Evolutionary conservation across 495 filamentous ascomycete species (phyloP), one percentile per base, ranked within the genome.

Genomic region (Mytilinidion resinicola): DNA sequence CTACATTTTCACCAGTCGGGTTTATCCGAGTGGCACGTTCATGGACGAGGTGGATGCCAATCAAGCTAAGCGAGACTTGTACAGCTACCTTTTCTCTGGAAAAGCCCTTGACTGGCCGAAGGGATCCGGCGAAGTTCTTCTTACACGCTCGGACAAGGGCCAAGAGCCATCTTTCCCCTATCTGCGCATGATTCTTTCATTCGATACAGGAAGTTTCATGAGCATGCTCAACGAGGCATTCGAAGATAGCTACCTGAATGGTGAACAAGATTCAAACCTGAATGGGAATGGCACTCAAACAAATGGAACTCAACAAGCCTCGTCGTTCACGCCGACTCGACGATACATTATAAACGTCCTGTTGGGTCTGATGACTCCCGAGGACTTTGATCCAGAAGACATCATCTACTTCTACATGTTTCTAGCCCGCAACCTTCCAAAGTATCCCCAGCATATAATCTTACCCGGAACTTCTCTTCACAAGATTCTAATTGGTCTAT

Each of bases 381-480:
- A 76, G 14, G 82, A 83, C 9, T 96, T 95, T 66, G 78, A 81
- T 4, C 65, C 82, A n/a, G 81, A 86, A 57, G 89, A 96, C 70
- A 90, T 86, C 25, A 89, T 98, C 56, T 97, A 95, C 70, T 79
- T 98, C 36, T 87, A 98, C 69, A 98, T 98, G 89, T 97, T 98
- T 67, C 84, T 97, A 69, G 92, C 93, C 44, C 86, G 93, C 56
- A 98, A 95, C 65, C 79, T 97, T 14, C 89, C 93, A 1, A 98
- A 97, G 72, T 98, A 95, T 68, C 91, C 89, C 5, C 91, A 96
- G 69, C 96, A 95, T 65, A 88, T 98, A 62, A 79, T 96, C 35
- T 82, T 98, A 56, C 84, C 93, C 0, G 93, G 91, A 50, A 87
- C 87, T 8, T 85, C 86, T 9, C 78, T 97, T 0, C 86, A 92